Conservation (phyloP, 2,329 filamentous ascomycete species). For the Clarireedia paspali region DNA sequence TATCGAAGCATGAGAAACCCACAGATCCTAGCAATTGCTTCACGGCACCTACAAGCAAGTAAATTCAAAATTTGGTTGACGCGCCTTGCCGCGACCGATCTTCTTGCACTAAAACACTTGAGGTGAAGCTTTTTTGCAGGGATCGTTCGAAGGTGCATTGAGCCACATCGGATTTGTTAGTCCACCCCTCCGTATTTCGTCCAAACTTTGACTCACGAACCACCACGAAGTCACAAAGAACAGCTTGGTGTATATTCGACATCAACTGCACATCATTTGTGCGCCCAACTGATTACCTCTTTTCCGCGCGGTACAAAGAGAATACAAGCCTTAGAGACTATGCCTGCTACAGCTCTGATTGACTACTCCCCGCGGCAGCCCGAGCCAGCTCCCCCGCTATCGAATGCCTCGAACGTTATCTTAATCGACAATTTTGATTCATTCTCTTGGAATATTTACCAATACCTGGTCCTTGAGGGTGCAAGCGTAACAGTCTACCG, state of each 20-base stretch:
- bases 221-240: too few species aligned
- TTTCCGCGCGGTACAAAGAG: not conserved
- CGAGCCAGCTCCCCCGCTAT: slow-evolving; percentile 61
- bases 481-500: slow-evolving; percentile 83
- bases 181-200: too few species aligned
- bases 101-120: not conserved
- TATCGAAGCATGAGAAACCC: slow-evolving; percentile 23
- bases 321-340: slow-evolving; percentile 20
- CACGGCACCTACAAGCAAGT: not conserved
- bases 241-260: too few species aligned
- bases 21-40: slow-evolving; percentile 1
- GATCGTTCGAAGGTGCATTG: not conserved
- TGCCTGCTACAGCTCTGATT: slow-evolving; percentile 43
- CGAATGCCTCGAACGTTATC: slow-evolving; percentile 81
- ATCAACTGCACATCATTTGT: too few species aligned
- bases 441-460: slow-evolving; percentile 99
- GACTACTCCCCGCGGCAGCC: slow-evolving; percentile 88
- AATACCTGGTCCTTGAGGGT: slow-evolving; percentile 94
- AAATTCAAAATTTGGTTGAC: slow-evolving; percentile 12
- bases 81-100: slow-evolving; percentile 11
- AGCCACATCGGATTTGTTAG: too few species aligned
- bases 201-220: too few species aligned
- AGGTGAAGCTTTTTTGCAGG: slow-evolving; percentile 3
- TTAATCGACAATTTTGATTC: slow-evolving; percentile 99
- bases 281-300: not conserved